phyloP scores from a whole-genome alignment of 495 filamentous ascomycete species.

The Chaetomium fimeti region DNA sequence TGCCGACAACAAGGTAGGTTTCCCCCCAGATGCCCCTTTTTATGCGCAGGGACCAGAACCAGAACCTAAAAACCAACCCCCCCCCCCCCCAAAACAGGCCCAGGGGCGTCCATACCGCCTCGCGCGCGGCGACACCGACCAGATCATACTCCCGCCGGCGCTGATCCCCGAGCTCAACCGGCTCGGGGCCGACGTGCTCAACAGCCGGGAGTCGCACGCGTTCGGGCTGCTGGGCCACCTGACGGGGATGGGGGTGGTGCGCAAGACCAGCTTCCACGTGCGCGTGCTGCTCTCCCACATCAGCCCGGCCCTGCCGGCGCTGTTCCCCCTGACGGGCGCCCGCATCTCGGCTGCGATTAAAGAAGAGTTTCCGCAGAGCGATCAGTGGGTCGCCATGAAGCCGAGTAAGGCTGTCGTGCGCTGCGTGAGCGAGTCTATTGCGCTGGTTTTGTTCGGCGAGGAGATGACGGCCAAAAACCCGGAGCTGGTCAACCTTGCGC shows the following conservation, averaged over 20 bases:
- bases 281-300: neutral
- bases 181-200: neutral
- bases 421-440: neutral
- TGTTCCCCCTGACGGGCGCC: neutral
- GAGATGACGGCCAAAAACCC: neutral
- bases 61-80: neutral
- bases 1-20: neutral
- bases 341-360: neutral
- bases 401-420: neutral
- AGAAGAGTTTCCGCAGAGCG: neutral
- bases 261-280: neutral
- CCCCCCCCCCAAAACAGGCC: neutral
- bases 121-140: neutral
- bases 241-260: neutral
- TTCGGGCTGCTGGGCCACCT: neutral
- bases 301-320: neutral
- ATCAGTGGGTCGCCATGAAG: neutral
- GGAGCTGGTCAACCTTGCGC: neutral
- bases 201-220: neutral
- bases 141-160: neutral
- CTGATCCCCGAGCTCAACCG: neutral
- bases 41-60: neutral
- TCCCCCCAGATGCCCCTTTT: neutral
- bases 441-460: neutral
- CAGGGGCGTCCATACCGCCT: neutral